Evolutionary conservation across 306 rosid species (phyloP).

Genomic region (Begonia fuchsioides): DNA sequence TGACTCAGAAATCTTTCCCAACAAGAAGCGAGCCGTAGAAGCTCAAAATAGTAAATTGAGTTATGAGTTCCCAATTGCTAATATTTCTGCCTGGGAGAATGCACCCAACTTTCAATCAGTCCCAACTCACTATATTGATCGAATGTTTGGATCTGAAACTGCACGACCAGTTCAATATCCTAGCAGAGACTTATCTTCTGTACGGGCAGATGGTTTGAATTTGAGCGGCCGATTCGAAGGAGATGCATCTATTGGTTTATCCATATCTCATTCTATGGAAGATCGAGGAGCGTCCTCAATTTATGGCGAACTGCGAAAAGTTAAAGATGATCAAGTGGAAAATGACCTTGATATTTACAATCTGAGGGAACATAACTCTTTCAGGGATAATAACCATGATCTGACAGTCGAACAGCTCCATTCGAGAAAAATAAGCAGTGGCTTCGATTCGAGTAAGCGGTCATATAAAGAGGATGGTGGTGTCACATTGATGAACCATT

Average conservation of each 20-base stretch:
- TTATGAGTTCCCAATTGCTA: conserved; percentile 35
- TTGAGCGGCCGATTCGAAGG: conserved; percentile 39
- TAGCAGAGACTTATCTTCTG: conserved; percentile 36
- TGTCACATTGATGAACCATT: conserved; percentile 31
- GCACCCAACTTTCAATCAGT: conserved; percentile 36
- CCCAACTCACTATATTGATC: conserved; percentile 40
- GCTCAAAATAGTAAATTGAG: conserved; percentile 41
- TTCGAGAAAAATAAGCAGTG: conserved; percentile 28
- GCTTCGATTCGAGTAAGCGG: conserved; percentile 30
- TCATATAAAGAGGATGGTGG: conserved; percentile 32
- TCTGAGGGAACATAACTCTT: conserved; percentile 12
- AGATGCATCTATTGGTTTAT: conserved; percentile 41
- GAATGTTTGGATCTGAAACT: conserved; percentile 48
- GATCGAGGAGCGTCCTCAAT: conserved; percentile 41
- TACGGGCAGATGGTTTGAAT: conserved; percentile 34
- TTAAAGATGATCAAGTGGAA: conserved; percentile 38
- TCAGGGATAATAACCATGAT: conserved; percentile 22
- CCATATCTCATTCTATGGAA: conserved; percentile 43
- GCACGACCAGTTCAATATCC: conserved; percentile 27
- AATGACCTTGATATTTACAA: conserved; percentile 23
- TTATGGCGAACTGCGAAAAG: conserved; percentile 41
- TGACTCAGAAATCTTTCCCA: conserved; percentile 45
- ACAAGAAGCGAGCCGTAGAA: conserved; percentile 59
- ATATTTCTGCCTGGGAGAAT: conserved; percentile 53
- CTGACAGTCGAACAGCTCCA: conserved; percentile 25